Base-by-base conservation (phyloP, 345 rosid species). In the Arabidopsis suecica region DNA sequence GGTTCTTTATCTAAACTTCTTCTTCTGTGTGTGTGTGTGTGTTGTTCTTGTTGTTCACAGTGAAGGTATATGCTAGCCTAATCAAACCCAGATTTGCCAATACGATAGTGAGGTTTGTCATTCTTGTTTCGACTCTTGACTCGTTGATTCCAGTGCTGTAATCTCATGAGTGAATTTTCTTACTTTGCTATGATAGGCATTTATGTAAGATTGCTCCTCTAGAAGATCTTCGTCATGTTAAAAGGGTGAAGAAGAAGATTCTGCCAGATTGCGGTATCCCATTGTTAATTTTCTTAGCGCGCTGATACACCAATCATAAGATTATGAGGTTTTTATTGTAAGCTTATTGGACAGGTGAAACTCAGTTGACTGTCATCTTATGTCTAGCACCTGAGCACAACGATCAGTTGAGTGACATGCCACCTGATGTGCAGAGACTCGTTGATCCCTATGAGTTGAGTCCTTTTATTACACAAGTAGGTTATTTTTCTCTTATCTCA, bases 381-480 rank as follows among this genome's bases (percentile, higher is more conserved):
- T 93, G 97, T 66, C 73, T 85, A 34, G 88, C 86, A 50, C 76
- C 82, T 66, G 84, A 85, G 38, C 7, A 61, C 6, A 44, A 77
- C 55, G 80, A 82, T 60, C 79, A 68, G 53, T 64, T 69, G 16
- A 71, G 69, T 36, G 71, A 30, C 81, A 58, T 88, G 50, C 86
- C 90, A 10, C 62, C 44, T n/a, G 83, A 81, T 69, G 73, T 91
- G 54, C 82, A 72, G 61, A 87, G 88, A 68, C 83, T 93, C 40
- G 72, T 86, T 12, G 69, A 79, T 72, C 84, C 90, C 64, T 82
- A 87, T 82, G 86, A 87, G 82, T 86, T 93, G 90, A 82, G 88
- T 88, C 87, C 91, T 82, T 89, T 89, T 81, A 70, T 84, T 61
- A 78, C 89, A 67, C 72, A 93, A 86, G 93, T 89, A 81, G 78